Conservation (phyloP, 1,284 basidiomycete species). For the Salmacisia buchloeana region DNA sequence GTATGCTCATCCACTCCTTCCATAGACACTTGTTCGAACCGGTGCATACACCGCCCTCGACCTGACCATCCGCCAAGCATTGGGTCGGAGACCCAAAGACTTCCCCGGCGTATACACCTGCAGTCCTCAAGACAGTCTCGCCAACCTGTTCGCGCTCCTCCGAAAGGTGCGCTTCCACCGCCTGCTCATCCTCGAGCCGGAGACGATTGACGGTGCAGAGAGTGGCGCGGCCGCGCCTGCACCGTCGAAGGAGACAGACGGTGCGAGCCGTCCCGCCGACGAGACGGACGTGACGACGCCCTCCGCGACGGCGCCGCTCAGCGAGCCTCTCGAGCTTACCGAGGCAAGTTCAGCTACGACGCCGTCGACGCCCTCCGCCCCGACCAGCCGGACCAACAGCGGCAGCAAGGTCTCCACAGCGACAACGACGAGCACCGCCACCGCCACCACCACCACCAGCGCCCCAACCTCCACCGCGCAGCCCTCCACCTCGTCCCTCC, state of each 20-base stretch:
- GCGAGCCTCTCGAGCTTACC: not conserved
- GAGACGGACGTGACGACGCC: not conserved
- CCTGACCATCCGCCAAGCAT: slow-evolving; percentile 86
- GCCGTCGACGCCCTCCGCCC: no score
- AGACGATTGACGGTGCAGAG: no score
- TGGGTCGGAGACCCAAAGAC: slow-evolving; percentile 77
- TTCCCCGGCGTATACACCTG: slow-evolving; percentile 96
- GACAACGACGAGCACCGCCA: slow-evolving; percentile 16
- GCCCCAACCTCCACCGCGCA: not conserved
- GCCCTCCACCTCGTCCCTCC: not conserved
- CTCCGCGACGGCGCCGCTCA: not conserved
- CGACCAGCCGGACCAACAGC: slow-evolving; percentile 9
- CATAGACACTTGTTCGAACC: slow-evolving; percentile 62
- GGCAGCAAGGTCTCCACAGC: slow-evolving; percentile 15
- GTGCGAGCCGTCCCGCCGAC: not conserved
- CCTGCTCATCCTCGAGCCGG: slow-evolving; percentile 53
- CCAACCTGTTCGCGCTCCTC: slow-evolving; percentile 82
- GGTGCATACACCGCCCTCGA: slow-evolving; percentile 92
- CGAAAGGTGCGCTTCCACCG: slow-evolving; percentile 90
- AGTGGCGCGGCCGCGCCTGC: not conserved
- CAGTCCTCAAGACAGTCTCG: slow-evolving; percentile 85
- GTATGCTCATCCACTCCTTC: not conserved
- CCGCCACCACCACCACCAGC: not conserved
- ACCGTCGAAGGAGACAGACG: not conserved
- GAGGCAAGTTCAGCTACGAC: no score